Base-by-base conservation (phyloP, 1,284 basidiomycete genomes). In the Ganoderma lucidum region DNA sequence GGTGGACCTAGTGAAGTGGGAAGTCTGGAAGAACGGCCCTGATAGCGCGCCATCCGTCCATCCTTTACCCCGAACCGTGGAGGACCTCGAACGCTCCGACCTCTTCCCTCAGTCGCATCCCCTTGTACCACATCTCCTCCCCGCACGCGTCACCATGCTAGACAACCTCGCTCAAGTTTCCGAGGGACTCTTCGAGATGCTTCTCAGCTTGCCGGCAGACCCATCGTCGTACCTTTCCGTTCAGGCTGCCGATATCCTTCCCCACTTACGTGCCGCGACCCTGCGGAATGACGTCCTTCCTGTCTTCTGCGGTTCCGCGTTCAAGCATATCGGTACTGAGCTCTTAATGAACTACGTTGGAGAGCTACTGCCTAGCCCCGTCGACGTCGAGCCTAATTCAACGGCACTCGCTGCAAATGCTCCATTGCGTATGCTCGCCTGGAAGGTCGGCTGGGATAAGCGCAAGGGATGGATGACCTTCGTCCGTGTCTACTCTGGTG, bases 401-500 rank as follows among this genome's bases (percentile, higher is more conserved):
- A 66, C 68, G 45, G 66, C 67, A 35, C 53, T 73, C 9, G 78
- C 77, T 14, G 76, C 80, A 44, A 87, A 87, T 70, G 78, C 84
- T 1, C 87, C 89, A 0, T 77, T 92, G 28, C 88, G 87, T 37
- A 80, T 91, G 73, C 83, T 97, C 30, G 95, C 94, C 0, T 97
- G 96, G 93, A 97, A 97, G 78, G 95, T 97, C 23, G 86, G 85
- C 32, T 96, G 93, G 92, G 94, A 96, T 78, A 91, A 90, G 72
- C 88, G 88, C 70, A 88, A 87, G 72, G 95, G 95, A 17, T 96
- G 95, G 89, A 94, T 96, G 90, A 96, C 95, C 0, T 97, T 96
- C 77, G 91, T 97, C 44, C 86, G 95, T 32, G 88, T 97, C 30
- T 97, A 97, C 78, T 95, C 95, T 66, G 95, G 95, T 91, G 78